Evolutionary conservation across 257 asterid genomes (phyloP).

Genomic region (Linderniella brevidens): DNA sequence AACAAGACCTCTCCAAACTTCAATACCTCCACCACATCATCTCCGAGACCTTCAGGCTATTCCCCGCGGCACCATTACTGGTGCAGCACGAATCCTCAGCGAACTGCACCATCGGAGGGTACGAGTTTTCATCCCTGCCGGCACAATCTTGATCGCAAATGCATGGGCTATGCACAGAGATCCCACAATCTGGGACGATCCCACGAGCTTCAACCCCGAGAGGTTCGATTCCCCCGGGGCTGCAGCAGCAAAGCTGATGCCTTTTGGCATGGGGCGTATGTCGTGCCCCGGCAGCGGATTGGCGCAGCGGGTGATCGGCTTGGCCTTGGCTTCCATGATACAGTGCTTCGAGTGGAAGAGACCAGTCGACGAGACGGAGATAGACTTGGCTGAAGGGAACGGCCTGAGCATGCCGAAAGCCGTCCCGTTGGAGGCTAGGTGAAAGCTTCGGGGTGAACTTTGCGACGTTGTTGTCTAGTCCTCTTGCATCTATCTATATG

Average conservation of each 20-base stretch:
- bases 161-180: slow-evolving; percentile 74
- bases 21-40: slow-evolving; percentile 33
- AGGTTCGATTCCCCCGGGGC: slow-evolving; percentile 19
- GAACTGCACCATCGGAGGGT: slow-evolving; percentile 30
- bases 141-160: slow-evolving; percentile 35
- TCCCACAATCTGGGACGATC: slow-evolving; percentile 38
- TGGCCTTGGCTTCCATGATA: slow-evolving; percentile 27
- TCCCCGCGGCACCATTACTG: slow-evolving; percentile 34
- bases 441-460: slow-evolving; percentile 17
- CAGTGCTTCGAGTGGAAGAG: slow-evolving; percentile 56
- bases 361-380: slow-evolving; percentile 12
- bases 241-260: slow-evolving; percentile 22
- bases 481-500: too few relatives aligned
- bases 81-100: slow-evolving; percentile 42
- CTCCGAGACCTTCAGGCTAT: slow-evolving; percentile 30
- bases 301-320: slow-evolving; percentile 33
- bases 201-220: slow-evolving; percentile 35
- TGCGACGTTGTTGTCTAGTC: slow-evolving; percentile 6
- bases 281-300: slow-evolving; percentile 51
- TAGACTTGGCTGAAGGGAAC: slow-evolving; percentile 31
- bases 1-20: slow-evolving; percentile 32
- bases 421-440: slow-evolving; percentile 28
- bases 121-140: slow-evolving; percentile 35
- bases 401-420: slow-evolving; percentile 28
- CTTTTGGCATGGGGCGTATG: slow-evolving; percentile 68